Base-by-base conservation (phyloP, 2,329 filamentous ascomycete genomes). In the Raffaelea arxii region DNA sequence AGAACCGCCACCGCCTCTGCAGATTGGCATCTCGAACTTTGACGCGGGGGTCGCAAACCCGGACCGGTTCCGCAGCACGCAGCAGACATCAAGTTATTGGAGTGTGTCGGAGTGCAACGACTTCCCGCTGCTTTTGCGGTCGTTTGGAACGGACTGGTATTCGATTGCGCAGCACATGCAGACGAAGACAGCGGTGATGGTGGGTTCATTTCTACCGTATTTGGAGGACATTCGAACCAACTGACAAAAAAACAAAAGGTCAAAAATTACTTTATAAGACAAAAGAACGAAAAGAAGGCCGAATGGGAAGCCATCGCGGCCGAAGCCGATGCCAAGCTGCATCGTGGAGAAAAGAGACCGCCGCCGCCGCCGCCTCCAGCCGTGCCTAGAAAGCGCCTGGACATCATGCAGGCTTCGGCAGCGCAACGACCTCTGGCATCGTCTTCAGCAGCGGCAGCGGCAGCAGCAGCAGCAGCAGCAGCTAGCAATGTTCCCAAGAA, bases 181-280 rank as follows among this genome's bases (percentile, higher is more conserved):
- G 43, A 87, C 85, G 4, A 91, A 91, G 65, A 91, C 86, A 18
- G 76, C 83, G 47, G 84, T 85, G n/a, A 92, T 92, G 86, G 86
- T 86, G 70, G 62, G 72, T 59, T 55, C n/a, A n/a, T n/a, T n/a
- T n/a, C n/a, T n/a, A n/a, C n/a, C n/a, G n/a, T n/a, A 10, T 3
- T 4, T 22, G 25, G 35, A 37, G 7, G 35, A n/a, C 9, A 22
- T 11, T n/a, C n/a, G n/a, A n/a, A n/a, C n/a, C n/a, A n/a, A n/a
- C n/a, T n/a, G n/a, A n/a, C n/a, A 32, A 52, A 48, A 19, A 12
- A 19, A 51, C 41, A 47, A 54, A 56, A 82, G 78, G 79, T 84
- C 22, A 82, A 83, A 56, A 85, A 85, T 56, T 84, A 81, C 56
- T 84, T 77, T 53, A 70, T 74, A 22, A 72, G 80, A 4, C 76